Conservation (phyloP, 345 rosid species). For the Eucalyptus pumila region DNA sequence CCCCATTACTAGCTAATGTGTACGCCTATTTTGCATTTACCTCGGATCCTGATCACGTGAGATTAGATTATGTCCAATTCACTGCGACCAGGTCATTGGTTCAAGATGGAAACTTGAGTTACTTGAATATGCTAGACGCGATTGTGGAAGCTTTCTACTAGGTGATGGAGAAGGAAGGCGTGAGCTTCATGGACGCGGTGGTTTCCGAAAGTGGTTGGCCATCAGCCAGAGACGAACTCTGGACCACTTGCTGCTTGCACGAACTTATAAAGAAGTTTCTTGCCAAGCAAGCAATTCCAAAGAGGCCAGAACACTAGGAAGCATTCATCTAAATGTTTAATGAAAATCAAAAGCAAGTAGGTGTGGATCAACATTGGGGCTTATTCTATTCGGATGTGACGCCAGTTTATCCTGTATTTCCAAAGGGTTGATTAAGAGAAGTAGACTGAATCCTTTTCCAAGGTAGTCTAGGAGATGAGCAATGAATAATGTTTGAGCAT, state of each 20-base stretch:
- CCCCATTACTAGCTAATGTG: neutral
- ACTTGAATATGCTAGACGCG: neutral
- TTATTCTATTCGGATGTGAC: neutral
- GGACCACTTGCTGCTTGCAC: neutral
- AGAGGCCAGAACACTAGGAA: neutral
- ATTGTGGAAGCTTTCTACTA: neutral
- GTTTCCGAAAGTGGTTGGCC: neutral
- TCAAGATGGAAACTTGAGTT: neutral
- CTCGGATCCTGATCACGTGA: neutral
- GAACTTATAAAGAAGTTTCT: neutral
- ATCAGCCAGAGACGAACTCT: neutral
- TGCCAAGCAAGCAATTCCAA: conserved; percentile 14
- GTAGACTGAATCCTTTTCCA: neutral
- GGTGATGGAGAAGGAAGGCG: neutral
- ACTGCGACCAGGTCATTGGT: neutral
- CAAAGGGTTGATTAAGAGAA: neutral
- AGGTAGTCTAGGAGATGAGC: neutral
- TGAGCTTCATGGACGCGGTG: neutral
- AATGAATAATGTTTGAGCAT: neutral
- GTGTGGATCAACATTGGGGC: conserved; percentile 4
- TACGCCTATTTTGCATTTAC: neutral
- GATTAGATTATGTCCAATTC: neutral
- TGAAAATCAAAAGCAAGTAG: conserved; percentile 1
- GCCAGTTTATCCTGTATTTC: neutral
- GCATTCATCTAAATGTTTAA: conserved; percentile 10